These are phyloP conservation scores for Halteria grandinella DNA, from an alignment of 73 alveolate species.

Conservation along the genomic window DNA sequence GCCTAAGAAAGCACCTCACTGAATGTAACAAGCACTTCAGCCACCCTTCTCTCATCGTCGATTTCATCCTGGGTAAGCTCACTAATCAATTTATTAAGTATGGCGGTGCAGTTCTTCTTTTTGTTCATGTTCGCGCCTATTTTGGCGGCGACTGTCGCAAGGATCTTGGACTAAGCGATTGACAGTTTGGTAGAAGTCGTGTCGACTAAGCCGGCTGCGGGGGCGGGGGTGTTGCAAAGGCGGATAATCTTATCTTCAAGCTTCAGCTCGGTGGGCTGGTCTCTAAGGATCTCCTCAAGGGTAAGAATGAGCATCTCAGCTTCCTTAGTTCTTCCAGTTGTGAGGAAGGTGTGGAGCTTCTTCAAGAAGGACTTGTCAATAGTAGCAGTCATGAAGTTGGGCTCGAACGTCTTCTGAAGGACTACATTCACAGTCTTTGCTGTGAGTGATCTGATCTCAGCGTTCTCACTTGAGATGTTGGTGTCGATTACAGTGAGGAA, in stretches of 20 bases:
- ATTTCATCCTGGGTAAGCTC: constrained; percentile 18
- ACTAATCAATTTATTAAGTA: constrained; percentile 10
- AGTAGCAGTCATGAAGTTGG: constrained; percentile 1
- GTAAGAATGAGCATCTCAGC: constrained; percentile 7
- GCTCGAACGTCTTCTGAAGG: constrained; percentile 37
- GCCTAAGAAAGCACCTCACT: constrained; percentile 14
- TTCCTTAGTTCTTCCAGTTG: neutral
- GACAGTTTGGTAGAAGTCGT: neutral
- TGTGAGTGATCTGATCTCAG: constrained; percentile 35
- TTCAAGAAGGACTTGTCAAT: constrained; percentile 31
- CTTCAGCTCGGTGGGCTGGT: constrained; percentile 20
- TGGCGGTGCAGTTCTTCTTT: constrained; percentile 37
- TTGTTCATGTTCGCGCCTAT: constrained; percentile 46
- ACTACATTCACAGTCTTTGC: constrained; percentile 11
- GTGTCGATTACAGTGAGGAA: constrained; percentile 42
- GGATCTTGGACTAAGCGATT: constrained; percentile 14
- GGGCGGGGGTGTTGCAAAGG: constrained; percentile 4
- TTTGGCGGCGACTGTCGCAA: constrained; percentile 39
- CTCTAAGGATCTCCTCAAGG: neutral
- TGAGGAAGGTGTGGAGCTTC: constrained; percentile 31
- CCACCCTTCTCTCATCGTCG: constrained; percentile 33
- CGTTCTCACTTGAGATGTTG: constrained; percentile 47
- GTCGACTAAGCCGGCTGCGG: no score
- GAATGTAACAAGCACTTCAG: constrained; percentile 16
- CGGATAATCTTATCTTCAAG: constrained; percentile 38